Evolutionary conservation across 192 early-diverging fungal genomes (phyloP).

Genomic region (Mortierella claussenii): DNA sequence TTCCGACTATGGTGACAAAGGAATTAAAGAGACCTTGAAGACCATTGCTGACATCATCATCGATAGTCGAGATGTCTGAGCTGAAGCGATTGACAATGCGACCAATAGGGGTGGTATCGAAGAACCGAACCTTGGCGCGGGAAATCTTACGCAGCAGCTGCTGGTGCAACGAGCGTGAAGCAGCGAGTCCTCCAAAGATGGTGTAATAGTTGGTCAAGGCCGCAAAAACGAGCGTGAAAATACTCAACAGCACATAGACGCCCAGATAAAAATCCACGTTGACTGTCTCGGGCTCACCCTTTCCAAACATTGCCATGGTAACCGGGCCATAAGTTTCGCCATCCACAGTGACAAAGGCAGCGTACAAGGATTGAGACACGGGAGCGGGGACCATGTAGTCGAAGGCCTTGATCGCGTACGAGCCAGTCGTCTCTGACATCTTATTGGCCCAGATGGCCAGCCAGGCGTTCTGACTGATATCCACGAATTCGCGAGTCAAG

Average conservation of each 20-base stretch:
- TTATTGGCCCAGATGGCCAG: slow-evolving; percentile 33
- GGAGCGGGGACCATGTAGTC: slow-evolving; percentile 25
- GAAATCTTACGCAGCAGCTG: slow-evolving; percentile 66
- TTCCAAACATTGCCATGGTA: slow-evolving; percentile 34
- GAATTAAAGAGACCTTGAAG: slow-evolving; percentile 63
- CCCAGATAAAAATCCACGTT: slow-evolving; percentile 71
- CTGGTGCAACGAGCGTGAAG: slow-evolving; percentile 68
- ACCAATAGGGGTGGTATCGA: slow-evolving; percentile 90
- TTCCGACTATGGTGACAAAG: slow-evolving; percentile 62
- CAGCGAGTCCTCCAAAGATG: slow-evolving; percentile 61
- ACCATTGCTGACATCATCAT: slow-evolving; percentile 66
- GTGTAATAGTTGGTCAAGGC: slow-evolving; percentile 55
- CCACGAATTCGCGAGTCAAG: slow-evolving; percentile 55
- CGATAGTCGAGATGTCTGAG: slow-evolving; percentile 87
- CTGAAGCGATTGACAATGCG: slow-evolving; percentile 86
- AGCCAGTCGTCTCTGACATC: slow-evolving; percentile 30
- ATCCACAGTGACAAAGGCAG: slow-evolving; percentile 20
- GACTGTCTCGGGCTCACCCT: slow-evolving; percentile 42
- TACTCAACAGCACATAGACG: slow-evolving; percentile 70
- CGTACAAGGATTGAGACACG: slow-evolving; percentile 23
- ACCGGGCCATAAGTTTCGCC: slow-evolving; percentile 4
- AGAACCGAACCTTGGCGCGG: slow-evolving; percentile 85
- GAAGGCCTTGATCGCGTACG: slow-evolving; percentile 31
- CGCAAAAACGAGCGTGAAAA: slow-evolving; percentile 50
- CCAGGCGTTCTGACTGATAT: slow-evolving; percentile 72